Evolutionary conservation across 179 eudicot genomes (phyloP).

Genomic region (Spergularia azorica): DNA sequence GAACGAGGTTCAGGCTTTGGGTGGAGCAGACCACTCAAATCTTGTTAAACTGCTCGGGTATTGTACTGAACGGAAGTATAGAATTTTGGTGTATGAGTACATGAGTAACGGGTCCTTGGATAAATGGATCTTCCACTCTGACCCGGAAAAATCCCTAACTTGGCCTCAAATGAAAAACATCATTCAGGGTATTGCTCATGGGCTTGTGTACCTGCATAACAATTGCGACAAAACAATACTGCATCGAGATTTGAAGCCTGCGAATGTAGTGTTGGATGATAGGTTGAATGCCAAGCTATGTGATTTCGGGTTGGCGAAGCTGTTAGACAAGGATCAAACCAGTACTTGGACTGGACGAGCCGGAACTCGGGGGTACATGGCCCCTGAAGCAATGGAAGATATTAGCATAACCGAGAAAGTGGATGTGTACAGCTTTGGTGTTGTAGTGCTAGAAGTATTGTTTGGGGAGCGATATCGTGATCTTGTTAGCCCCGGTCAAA

Average conservation of each 20-base stretch:
- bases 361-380: conserved; percentile 4
- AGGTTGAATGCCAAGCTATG: conserved; percentile 13
- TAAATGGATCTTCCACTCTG: conserved; percentile 8
- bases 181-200: conserved; percentile 16
- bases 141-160: not conserved
- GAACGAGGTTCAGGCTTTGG: conserved; percentile 19
- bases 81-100: conserved; percentile 12
- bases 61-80: not conserved
- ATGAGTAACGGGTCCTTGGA: conserved; percentile 15
- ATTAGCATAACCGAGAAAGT: conserved; percentile 8
- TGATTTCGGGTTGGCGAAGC: conserved; percentile 19
- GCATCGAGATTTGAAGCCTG: conserved; percentile 20
- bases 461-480: not conserved
- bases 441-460: conserved; percentile 18
- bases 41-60: conserved; percentile 11
- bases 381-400: not conserved
- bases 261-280: conserved; percentile 6
- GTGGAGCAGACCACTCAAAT: not conserved
- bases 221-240: not conserved
- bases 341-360: not conserved
- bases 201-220: conserved; percentile 17
- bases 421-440: conserved; percentile 24
- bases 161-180: conserved; percentile 19
- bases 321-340: conserved; percentile 17
- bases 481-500: not conserved